These are phyloP conservation scores for Pleodorina starrii DNA, from an alignment of 139 green algal genomes.

Conservation along the genomic window DNA sequence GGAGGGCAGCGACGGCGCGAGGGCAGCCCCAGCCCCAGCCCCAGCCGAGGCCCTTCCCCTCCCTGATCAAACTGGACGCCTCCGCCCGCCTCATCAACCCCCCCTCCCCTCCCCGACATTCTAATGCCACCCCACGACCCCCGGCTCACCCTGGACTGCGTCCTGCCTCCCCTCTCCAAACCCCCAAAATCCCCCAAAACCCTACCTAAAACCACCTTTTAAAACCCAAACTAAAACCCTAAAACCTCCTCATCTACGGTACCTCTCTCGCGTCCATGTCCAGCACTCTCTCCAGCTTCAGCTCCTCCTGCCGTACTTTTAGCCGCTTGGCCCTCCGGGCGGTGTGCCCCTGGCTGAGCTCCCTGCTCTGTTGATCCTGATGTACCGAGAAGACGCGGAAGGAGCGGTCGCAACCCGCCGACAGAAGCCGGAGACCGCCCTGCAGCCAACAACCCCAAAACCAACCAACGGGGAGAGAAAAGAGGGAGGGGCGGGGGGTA, in stretches of 20 bases:
- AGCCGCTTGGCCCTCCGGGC: slow-evolving; percentile 80
- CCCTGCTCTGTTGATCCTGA: slow-evolving; percentile 91
- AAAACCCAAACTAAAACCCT: too few species aligned
- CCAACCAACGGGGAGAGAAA: neutral
- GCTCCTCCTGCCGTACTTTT: slow-evolving; percentile 81
- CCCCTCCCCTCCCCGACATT: neutral
- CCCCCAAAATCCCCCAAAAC: too few species aligned
- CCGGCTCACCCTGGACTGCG: too few species aligned
- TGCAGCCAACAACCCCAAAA: neutral
- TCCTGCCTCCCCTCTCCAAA: too few species aligned
- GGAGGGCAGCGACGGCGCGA: too few species aligned
- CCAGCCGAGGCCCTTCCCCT: too few species aligned
- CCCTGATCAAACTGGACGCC: too few species aligned
- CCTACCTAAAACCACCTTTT: too few species aligned
- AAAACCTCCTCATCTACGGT: too few species aligned
- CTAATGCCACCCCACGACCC: neutral
- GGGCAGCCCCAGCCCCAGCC: too few species aligned
- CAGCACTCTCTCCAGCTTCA: slow-evolving; percentile 88
- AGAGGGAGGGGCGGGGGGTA: neutral
- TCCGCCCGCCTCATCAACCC: too few species aligned
- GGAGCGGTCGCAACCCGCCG: slow-evolving; percentile 88
- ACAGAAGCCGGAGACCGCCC: slow-evolving; percentile 85
- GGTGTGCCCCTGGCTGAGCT: slow-evolving; percentile 92
- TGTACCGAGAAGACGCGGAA: slow-evolving; percentile 88
- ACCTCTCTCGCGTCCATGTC: slow-evolving; percentile 80